Evolutionary conservation across 768 basidiomycete genomes (phyloP), one percentile per base, ranked within the genome.

Genomic region (Russula olivacea): DNA sequence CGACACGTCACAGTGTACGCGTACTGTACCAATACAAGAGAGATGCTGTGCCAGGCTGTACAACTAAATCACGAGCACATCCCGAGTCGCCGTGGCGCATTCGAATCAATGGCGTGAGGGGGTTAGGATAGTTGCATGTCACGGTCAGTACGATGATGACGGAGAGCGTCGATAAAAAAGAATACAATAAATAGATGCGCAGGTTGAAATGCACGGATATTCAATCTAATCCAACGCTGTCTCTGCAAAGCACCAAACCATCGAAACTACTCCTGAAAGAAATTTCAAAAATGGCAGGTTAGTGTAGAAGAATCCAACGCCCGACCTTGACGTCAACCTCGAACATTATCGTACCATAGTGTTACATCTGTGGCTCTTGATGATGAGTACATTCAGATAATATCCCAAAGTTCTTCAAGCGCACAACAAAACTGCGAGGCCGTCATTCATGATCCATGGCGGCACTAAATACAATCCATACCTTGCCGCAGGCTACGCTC

Each of bases 401-500:
- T 86, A 72, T 94, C 92, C 94, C 94, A 96, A 56, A 97, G 80
- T 65, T 98, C 95, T 77, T 98, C 95, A 58, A 96, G 77, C 4
- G 89, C 87, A 70, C 91, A 93, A 72, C 91, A 93, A 73, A 94
- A 92, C 91, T 94, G 68, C 38, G 43, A 23, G 56, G 36, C 17
- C 8, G 59, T 38, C 49, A 58, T 60, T 21, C 19, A 41, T 12
- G 36, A 65, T 30, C 25, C 15, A 11, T 30, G 21, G 21, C 15
- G 6, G 32, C 9, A 34, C 36, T 32, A 25, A 56, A 36, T 30
- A 38, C n/a, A 30, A 66, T 67, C 68, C 87, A 68, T 70, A 96
- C 95, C 84, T 98, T 98, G 64, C 96, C 96, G 71, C 96, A 98
- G 21, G 96, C 95, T 30, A 98, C 95, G 57, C 88, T 87, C 28